Percentiles rank a stretch among this genome's conserved stretches.
phyloP scores from a whole-genome alignment of 805 yeast genomes.

The Limtongia smithiae region DNA sequence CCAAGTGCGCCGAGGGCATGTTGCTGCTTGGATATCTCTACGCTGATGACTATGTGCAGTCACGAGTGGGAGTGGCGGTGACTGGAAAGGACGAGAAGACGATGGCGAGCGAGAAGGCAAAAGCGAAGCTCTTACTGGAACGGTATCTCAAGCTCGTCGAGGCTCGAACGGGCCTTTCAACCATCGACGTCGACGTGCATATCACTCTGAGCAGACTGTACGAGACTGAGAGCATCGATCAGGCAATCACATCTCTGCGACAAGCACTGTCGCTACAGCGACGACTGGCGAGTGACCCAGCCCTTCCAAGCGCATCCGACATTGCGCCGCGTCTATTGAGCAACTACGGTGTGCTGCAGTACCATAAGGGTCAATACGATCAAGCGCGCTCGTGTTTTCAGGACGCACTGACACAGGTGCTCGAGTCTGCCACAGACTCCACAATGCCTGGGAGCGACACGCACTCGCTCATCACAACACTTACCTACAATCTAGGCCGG shows the following conservation, averaged over 20 bases:
- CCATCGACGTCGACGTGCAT: conserved; percentile 62
- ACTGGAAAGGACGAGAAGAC: conserved; percentile 24
- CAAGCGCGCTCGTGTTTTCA: conserved; percentile 57
- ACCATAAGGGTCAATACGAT: conserved; percentile 56
- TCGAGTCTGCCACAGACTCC: conserved; percentile 30
- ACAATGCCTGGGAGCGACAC: conserved; percentile 34
- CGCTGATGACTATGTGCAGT: conserved; percentile 43
- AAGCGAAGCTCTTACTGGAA: conserved; percentile 64
- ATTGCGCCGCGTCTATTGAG: conserved; percentile 54
- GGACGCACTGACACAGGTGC: conserved; percentile 42
- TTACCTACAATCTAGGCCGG: conserved; percentile 74
- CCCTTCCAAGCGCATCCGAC: conserved; percentile 24
- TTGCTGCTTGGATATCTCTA: conserved; percentile 69
- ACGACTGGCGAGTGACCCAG: conserved; percentile 32
- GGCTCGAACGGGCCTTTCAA: conserved; percentile 48
- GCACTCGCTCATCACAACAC: conserved; percentile 40
- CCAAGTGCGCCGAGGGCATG: conserved; percentile 68
- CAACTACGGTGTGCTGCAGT: conserved; percentile 81
- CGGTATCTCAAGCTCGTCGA: conserved; percentile 62
- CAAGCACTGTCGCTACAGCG: conserved; percentile 55
- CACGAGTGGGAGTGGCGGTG: conserved; percentile 31
- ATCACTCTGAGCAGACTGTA: conserved; percentile 65
- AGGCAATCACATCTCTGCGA: conserved; percentile 60
- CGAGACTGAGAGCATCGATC: conserved; percentile 61
- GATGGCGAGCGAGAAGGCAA: conserved; percentile 39